Percentiles rank a stretch among this genome's conserved stretches.
Evolutionary conservation across 805 yeast genomes (phyloP).

Genomic region (Monosporozyma solicola): DNA sequence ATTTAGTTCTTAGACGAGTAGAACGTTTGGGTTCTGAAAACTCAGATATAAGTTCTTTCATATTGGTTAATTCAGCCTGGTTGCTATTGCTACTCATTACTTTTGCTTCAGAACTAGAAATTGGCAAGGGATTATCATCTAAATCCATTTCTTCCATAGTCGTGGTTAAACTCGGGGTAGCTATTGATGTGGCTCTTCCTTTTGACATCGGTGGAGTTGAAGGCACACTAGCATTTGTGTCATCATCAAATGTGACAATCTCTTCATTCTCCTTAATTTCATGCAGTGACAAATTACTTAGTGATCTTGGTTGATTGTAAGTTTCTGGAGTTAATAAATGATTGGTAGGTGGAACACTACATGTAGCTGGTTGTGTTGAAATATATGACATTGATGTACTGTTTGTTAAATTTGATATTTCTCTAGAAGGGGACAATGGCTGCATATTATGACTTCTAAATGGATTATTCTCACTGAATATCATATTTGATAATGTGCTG

Average conservation of each 20-base stretch:
- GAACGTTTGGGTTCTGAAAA: constrained; percentile 26
- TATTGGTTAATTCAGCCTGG: background rate
- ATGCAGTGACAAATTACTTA: constrained; percentile 26
- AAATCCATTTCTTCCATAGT: background rate
- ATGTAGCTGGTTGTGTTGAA: background rate
- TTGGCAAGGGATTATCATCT: background rate
- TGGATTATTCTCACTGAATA: constrained; percentile 5
- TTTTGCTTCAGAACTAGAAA: background rate
- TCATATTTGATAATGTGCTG: background rate
- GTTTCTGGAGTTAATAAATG: background rate
- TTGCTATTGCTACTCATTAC: background rate
- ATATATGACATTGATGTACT: background rate
- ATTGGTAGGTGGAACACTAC: background rate
- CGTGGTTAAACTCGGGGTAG: background rate
- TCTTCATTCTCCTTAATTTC: constrained; percentile 31
- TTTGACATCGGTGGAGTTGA: background rate
- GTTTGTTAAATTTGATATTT: background rate
- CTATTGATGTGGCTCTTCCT: background rate
- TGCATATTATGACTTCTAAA: constrained; percentile 3
- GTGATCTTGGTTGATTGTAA: constrained; percentile 5
- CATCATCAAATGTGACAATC: constrained; percentile 12
- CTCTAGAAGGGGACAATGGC: background rate
- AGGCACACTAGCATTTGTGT: background rate
- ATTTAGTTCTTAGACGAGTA: constrained; percentile 34
- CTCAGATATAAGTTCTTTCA: background rate